Base-by-base conservation (phyloP, 257 asterid genomes). In the Plantago ovata region DNA sequence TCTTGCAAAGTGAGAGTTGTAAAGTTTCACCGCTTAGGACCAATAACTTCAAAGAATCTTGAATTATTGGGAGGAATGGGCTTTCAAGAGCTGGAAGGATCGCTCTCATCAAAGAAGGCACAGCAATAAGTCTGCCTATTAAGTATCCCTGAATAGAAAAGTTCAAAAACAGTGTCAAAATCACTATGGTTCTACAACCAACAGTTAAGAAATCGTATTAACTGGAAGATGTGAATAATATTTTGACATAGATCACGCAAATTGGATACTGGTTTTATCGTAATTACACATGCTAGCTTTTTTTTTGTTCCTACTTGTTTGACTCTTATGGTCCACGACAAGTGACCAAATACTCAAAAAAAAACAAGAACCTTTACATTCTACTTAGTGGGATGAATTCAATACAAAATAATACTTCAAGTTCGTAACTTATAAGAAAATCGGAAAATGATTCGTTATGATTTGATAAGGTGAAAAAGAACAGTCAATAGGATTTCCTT, bases 21-120 rank as follows among this genome's bases (percentile, higher is more conserved):
- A 92, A 73, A 61, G 73, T 77, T 82, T 92, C 98, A 56, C 98
- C 98, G 60, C 96, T 92, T 63, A 92, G 69, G 58, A 92, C 76
- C 60, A 88, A 70, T 65, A 85, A 72, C 77, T 85, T 83, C 68
- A 92, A 72, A 65, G 82, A 75, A 66, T 68, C 72, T 70, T 64
- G 87, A 68, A 81, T 64, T 19, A 60, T 68, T 43, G 52, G 2
- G 11, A 65, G 75, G 14, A 20, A 40, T 56, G 82, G 76, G 69
- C 73, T 70, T 67, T 72, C 83, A 68, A 85, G 38, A 64, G 77
- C 73, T 47, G 94, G 94, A 56, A 83, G 79, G 69, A 85, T 69
- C 65, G 85, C 70, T 71, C 81, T 81, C 78, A 88, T 77, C 66
- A 92, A 66, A 46, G 98, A 92, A 45, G 98, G 96, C 69, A 92